Evolutionary conservation across 2,329 filamentous ascomycete genomes (phyloP), one percentile per base, ranked within the genome.

Genomic region (Colletotrichum sp.): DNA sequence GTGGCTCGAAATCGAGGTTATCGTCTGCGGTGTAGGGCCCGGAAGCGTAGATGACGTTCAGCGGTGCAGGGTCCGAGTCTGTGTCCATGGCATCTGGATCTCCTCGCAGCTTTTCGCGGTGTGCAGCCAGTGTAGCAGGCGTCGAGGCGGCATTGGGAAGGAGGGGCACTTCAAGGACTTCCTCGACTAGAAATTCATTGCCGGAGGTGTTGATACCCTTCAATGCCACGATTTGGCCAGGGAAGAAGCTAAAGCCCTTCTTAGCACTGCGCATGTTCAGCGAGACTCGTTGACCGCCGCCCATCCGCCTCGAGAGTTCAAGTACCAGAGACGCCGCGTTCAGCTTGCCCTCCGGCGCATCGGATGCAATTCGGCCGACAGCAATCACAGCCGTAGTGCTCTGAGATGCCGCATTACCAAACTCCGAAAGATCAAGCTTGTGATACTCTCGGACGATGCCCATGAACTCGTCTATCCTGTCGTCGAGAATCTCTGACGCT

Each of bases 11-110:
- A 77, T 95, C 93, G 59, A 99, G 91, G 80, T 97, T 97, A 79
- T 96, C 94, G 78, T 98, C 96, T 4, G 95, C 92, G 1, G 96
- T 98, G 83, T 97, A 99, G 0, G 97, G 97, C 0, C 97, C 97
- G 0, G 95, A 91, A 3, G 93, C 95, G 72, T 96, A 89, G 47
- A 98, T 83, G 65, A 98, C 86, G 78, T 90, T 95, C 21, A 98
- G 84, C 1, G 96, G 95, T 11, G 91, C 86, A 1, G 90, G 88
- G 4, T 87, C 85, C 6, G 83, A 82, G 21, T 86, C 84, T 3
- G 87, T 85, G 47, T 89, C 92, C 89, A 92, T 91, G 29, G 88
- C 88, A 75, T 92, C 91, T 1, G 90, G 88, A 2, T 89, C 90
- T 59, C 91, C 91, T 21, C 90, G 89, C 13, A 98, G 87, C 72